Base-by-base conservation (phyloP, 2,329 filamentous ascomycete genomes). In the Ophiocordyceps camponoti-floridani region DNA sequence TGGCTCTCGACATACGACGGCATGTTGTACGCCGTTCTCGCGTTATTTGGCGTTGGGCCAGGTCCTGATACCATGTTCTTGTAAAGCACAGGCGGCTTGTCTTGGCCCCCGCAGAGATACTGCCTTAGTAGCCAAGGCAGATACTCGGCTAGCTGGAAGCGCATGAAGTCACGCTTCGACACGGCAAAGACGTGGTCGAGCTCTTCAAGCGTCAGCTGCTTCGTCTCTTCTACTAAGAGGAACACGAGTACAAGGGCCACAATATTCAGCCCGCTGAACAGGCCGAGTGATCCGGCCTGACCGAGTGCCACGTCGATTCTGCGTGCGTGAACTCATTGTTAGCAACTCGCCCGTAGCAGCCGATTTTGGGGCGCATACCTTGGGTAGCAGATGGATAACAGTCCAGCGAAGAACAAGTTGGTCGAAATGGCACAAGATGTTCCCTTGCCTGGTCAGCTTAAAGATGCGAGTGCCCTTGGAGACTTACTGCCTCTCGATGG, bases 211-310 rank as follows among this genome's bases (percentile, higher is more conserved):
- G 56, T 63, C 14, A 57, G 56, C 12, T 56, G 53, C 47, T 63
- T 64, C 2, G 64, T 67, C 54, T 67, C 64, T 44, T 67, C 63
- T 8, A 67, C 58, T 4, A 67, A 49, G 1, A 70, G 52, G 51
- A 68, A 67, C 4, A 70, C 63, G 27, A 68, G 56, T 4, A 64
- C 47, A n/a, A 67, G 62, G 0, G 68, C 66, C 3, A 70, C 40
- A 2, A 71, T 41, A 49, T 70, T 71, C 16, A 72, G 54, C 1
- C 60, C 65, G 2, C 64, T 59, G 48, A 70, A 72, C 28, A 72
- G 60, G 2, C 64, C 65, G 4, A 71, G 52, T 0, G 61, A 58
- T 0, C 64, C 65, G 3, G 52, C 53, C 13, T 61, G 57, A 4
- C 51, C 53, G 19, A 52, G 47, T 0, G 42, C 47, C 1, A 46